Base-by-base conservation (phyloP, 208 protist genomes). In the Borovskyia barvae region DNA sequence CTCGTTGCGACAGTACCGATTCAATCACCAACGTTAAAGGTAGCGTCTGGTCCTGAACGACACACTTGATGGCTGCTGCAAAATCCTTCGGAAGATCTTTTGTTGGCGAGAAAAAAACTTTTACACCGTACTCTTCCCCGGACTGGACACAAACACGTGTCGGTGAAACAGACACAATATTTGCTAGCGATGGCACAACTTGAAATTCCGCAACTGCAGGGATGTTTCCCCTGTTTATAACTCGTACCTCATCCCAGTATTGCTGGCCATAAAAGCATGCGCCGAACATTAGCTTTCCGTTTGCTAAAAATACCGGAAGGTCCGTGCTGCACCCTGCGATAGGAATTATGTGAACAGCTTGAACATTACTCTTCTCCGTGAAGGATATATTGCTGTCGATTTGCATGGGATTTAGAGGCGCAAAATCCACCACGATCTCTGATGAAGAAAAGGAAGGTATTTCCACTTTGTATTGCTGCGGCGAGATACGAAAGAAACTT, bases 221-320 rank as follows among this genome's bases (percentile, higher is more conserved):
- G 9, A 86, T 65, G 39, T 82, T 90, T n/a, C 77, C 75, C 14
- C 64, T 67, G 60, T 92, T 94, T 3, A 60, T 61, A 2, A 94
- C 55, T 5, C 35, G 72, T 28, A 91, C 66, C 51, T 87, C 77
- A 37, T 85, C 72, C 53, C 73, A 87, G 68, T 94, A 94, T 15
- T 61, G 72, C 17, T 66, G 70, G 29, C 75, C 83, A 51, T 80
- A 90, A 67, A 87, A 88, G 53, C 90, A 95, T 50, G 84, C 90
- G 4, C 68, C 52, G 46, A 93, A 90, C 42, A 91, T 66, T 19
- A 95, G 33, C 40, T 80, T 77, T 1, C 45, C 33, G 4, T 58
- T 80, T 7, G 75, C 72, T 9, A 95, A 66, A 61, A 80, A 86
- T 28, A 95, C 87, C 11, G 90, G 90, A 37, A 89, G 64, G 17